Evolutionary conservation across 164 flowering plant genomes (phyloP).

Genomic region (Houttuynia cordata): DNA sequence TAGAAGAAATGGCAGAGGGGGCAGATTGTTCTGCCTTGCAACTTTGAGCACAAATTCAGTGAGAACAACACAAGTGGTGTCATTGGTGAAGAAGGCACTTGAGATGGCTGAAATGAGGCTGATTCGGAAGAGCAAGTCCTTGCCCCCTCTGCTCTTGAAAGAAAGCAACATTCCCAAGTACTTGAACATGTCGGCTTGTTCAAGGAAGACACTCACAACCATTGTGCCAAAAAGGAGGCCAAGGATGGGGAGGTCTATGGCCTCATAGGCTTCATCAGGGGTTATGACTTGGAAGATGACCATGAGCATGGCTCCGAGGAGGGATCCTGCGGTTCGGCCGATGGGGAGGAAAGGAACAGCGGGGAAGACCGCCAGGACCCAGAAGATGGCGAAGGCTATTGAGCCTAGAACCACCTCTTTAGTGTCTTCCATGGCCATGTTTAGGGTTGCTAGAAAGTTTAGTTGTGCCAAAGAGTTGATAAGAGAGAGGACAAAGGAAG

Average conservation of each 20-base stretch:
- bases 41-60: constrained; percentile 79
- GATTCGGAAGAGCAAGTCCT: constrained; percentile 58
- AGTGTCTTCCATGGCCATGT: constrained; percentile 47
- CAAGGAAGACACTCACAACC: constrained; percentile 82
- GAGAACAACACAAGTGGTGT: constrained; percentile 73
- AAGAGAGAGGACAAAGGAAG: too few species aligned
- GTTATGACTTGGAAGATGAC: constrained; percentile 61
- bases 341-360: constrained; percentile 75
- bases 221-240: constrained; percentile 93
- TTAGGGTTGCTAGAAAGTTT: background rate
- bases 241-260: constrained; percentile 83
- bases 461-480: too few species aligned
- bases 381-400: constrained; percentile 61
- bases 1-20: constrained; percentile 75
- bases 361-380: constrained; percentile 87
- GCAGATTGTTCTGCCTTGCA: constrained; percentile 74
- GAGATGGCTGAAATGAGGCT: constrained; percentile 68
- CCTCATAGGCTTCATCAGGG: constrained; percentile 67
- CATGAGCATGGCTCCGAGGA: constrained; percentile 81
- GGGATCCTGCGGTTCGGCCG: constrained; percentile 91
- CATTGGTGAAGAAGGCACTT: constrained; percentile 85
- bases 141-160: constrained; percentile 72
- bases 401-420: constrained; percentile 60
- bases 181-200: constrained; percentile 78
- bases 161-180: constrained; percentile 62